phyloP scores from a whole-genome alignment of 2,329 filamentous ascomycete genomes.

The Penicillium oxalicum region DNA sequence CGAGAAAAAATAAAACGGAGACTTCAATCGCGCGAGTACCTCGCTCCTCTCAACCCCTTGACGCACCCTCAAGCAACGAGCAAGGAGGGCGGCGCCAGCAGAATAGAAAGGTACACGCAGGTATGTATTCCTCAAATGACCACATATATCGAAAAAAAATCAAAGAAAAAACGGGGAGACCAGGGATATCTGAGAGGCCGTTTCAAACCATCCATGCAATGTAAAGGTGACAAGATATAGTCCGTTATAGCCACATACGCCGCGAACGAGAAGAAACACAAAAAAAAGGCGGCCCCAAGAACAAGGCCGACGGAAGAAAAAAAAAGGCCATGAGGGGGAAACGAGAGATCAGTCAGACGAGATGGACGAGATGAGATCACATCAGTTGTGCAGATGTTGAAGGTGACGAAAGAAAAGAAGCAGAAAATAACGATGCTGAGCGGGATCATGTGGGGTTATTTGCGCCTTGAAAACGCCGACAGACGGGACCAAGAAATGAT shows the following conservation, averaged over 20 bases:
- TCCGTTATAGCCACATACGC: neutral
- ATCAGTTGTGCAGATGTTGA: no score
- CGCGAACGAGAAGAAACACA: no score
- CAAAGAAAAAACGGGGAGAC: neutral
- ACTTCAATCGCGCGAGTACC: no score
- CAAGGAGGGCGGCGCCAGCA: neutral
- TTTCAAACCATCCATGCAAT: slow-evolving; percentile 2
- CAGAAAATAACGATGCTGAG: no score
- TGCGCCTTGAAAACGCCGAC: no score
- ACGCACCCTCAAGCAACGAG: no score
- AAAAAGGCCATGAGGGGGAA: neutral
- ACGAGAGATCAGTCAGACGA: no score
- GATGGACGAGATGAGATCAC: no score
- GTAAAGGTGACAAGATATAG: neutral
- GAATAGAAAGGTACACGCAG: neutral
- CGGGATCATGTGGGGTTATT: no score
- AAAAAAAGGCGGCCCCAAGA: neutral
- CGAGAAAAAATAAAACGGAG: no score
- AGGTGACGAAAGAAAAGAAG: no score
- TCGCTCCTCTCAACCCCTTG: neutral
- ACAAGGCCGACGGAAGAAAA: neutral
- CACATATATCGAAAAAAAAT: neutral
- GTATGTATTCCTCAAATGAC: neutral
- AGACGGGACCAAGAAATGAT: no score
- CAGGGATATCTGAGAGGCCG: slow-evolving; percentile 2